Conservation (phyloP, 148 eudicot genomes). For the Persicaria tinctoria region DNA sequence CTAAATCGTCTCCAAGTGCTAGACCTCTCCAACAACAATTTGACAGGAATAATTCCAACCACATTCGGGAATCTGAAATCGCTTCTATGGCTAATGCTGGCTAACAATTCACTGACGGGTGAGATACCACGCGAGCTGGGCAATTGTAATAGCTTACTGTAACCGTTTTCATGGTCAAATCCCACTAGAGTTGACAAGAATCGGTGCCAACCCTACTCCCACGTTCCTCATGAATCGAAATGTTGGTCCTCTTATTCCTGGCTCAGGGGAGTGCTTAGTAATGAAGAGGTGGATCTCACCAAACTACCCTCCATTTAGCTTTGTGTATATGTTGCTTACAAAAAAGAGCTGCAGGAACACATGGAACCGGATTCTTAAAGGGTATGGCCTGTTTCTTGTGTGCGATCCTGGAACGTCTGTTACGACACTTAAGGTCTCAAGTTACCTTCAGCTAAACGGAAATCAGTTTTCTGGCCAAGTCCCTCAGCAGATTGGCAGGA, state of each 20-base stretch:
- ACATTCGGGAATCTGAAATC: conserved; percentile 64
- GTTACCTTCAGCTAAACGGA: conserved; percentile 73
- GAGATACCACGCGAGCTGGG: conserved; percentile 78
- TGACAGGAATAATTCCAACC: conserved; percentile 64
- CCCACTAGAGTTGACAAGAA: conserved; percentile 48
- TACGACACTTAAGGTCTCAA: conserved; percentile 41
- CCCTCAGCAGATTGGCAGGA: conserved; percentile 60
- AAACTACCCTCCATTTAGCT: conserved; percentile 88
- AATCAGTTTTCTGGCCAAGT: conserved; percentile 59
- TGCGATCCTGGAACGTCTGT: conserved; percentile 41
- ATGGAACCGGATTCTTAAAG: conserved; percentile 72
- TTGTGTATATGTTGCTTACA: conserved; percentile 65
- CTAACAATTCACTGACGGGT: conserved; percentile 65
- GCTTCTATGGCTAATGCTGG: conserved; percentile 91
- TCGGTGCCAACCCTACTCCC: conserved; percentile 51
- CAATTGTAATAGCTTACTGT: conserved; percentile 74
- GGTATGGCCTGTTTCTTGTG: conserved; percentile 65
- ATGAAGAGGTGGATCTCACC: conserved; percentile 96
- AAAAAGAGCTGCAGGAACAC: conserved; percentile 62
- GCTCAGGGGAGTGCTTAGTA: conserved; percentile 74
- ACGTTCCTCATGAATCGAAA: conserved; percentile 47
- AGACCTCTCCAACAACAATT: conserved; percentile 65
- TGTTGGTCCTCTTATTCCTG: conserved; percentile 24
- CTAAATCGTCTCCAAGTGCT: conserved; percentile 57
- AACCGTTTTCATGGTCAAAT: conserved; percentile 55